A percentile compares a stretch with the other conserved stretches of the same genome.
Conservation (phyloP, 768 basidiomycete genomes). For the Auricularia auricula-judae region DNA sequence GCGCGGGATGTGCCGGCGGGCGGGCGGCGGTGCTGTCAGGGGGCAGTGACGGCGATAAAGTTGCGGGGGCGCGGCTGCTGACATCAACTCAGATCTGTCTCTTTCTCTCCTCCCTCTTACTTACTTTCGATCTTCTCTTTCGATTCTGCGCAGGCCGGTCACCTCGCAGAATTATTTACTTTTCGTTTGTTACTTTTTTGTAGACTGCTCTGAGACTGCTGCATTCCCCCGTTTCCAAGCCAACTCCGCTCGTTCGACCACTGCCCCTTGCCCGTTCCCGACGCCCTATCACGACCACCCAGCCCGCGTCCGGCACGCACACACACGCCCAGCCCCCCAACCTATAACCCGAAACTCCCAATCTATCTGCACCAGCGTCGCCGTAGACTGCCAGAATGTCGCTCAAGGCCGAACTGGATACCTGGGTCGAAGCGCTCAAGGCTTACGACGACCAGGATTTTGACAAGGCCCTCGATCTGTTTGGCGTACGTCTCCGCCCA, state of each 20-base stretch:
- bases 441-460: constrained; percentile 84
- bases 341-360: not conserved
- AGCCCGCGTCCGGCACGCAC: not conserved
- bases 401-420: constrained; percentile 56
- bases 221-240: not conserved
- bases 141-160: constrained; percentile 6
- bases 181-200: not conserved
- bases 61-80: not conserved
- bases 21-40: not conserved
- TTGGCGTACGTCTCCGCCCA: constrained; percentile 43
- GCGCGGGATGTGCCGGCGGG: not conserved
- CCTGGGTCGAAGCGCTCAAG: constrained; percentile 77
- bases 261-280: not conserved
- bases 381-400: constrained; percentile 19
- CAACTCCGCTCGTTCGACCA: not conserved
- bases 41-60: not conserved
- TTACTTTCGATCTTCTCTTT: not conserved
- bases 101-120: not conserved
- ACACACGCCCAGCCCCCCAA: not conserved
- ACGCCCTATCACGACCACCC: not conserved
- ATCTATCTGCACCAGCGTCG: not conserved
- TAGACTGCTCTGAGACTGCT: no score
- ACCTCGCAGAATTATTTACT: not conserved
- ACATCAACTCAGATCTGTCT: not conserved
- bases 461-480: constrained; percentile 59